Conservation (phyloP, 1,284 basidiomycete genomes). For the Lentinula novae-zelandiae region DNA sequence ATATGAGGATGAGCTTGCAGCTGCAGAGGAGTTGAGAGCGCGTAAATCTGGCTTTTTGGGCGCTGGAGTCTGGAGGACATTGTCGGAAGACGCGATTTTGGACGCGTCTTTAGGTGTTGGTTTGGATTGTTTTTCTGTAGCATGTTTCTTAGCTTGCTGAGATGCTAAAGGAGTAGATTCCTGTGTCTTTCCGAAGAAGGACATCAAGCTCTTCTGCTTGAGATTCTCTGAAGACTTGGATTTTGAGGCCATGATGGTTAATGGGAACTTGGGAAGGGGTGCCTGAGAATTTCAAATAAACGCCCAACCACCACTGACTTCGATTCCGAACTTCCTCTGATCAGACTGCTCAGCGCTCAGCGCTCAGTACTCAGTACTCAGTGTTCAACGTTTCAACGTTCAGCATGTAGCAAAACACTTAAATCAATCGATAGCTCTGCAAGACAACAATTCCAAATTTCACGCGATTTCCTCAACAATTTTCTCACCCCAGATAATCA, state of each 20-base stretch:
- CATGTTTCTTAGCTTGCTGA: constrained; percentile 20
- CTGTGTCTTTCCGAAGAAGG: constrained; percentile 55
- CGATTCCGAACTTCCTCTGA: too few relatives aligned
- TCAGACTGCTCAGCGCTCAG: too few relatives aligned
- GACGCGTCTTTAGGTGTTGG: constrained; percentile 23
- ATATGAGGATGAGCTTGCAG: constrained; percentile 14
- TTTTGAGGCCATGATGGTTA: constrained; percentile 12
- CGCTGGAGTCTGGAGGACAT: constrained; percentile 35
- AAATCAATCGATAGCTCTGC: too few relatives aligned
- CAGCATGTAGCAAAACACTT: too few relatives aligned
- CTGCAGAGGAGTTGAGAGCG: constrained; percentile 19
- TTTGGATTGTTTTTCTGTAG: constrained; percentile 20
- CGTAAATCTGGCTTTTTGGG: constrained; percentile 26
- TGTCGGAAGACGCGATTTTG: constrained; percentile 23
- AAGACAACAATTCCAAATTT: too few relatives aligned
- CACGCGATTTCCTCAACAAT: too few relatives aligned
- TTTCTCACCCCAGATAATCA: too few relatives aligned
- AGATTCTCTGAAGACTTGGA: constrained; percentile 35
- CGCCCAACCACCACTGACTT: neutral
- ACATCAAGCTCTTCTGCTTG: constrained; percentile 74
- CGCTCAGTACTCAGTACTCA: too few relatives aligned
- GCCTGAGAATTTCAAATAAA: neutral
- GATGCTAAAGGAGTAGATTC: constrained; percentile 21
- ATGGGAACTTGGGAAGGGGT: neutral
- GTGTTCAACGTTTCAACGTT: too few relatives aligned